These are phyloP conservation scores for Solanum peruvianum DNA, from an alignment of 257 asterid species.

Conservation along the genomic window DNA sequence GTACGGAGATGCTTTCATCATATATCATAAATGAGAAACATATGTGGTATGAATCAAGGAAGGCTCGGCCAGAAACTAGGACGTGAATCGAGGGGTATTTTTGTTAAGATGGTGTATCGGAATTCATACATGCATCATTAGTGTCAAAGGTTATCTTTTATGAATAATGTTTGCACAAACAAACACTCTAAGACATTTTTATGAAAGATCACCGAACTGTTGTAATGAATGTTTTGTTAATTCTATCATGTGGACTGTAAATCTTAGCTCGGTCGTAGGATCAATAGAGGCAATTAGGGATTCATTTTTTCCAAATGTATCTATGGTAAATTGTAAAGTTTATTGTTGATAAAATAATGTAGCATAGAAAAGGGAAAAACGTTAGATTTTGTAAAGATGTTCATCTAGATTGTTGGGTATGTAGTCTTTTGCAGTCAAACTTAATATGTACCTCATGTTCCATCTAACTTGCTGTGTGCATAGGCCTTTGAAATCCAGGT, in stretches of 20 bases:
- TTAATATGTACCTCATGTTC: background rate
- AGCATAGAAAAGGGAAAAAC: background rate
- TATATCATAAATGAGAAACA: constrained; percentile 59
- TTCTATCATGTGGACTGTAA: background rate
- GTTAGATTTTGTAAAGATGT: background rate
- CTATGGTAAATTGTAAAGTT: constrained; percentile 10
- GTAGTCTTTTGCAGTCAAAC: background rate
- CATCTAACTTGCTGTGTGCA: background rate
- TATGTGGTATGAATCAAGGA: constrained; percentile 74
- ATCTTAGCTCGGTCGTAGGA: background rate
- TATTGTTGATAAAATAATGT: background rate
- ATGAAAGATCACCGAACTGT: background rate
- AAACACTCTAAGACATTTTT: background rate
- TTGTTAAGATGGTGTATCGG: constrained; percentile 59
- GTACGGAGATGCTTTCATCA: constrained; percentile 5
- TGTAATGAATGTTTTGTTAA: background rate
- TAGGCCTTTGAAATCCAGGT: background rate
- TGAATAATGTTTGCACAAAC: background rate
- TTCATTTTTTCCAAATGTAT: background rate
- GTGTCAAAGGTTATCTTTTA: background rate
- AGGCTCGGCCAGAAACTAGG: constrained; percentile 76
- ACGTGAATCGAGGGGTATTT: constrained; percentile 72
- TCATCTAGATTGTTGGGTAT: background rate
- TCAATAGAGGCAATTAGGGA: background rate
- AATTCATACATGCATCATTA: background rate